Percentiles rank a stretch among this genome's conserved stretches.
Conservation (phyloP, 257 asterid species). For the Perilla frutescens region DNA sequence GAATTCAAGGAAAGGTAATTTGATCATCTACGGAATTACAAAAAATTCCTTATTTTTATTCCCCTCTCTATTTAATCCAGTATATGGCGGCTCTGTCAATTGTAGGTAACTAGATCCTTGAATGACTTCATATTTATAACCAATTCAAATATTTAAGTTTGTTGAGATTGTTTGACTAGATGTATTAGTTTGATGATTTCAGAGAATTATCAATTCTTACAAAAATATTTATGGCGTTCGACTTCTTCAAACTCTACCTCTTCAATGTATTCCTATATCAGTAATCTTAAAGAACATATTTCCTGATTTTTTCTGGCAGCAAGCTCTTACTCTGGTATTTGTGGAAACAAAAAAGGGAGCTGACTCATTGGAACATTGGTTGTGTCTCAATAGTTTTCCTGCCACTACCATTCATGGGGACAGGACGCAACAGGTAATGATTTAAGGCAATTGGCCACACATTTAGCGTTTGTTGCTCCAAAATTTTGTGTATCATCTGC, state of each 20-base stretch:
- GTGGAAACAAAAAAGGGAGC: slow-evolving; percentile 98
- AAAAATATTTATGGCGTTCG: neutral
- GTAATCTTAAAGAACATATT: neutral
- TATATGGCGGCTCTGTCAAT: too few species aligned
- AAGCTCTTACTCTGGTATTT: slow-evolving; percentile 82
- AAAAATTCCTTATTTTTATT: neutral
- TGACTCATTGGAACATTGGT: slow-evolving; percentile 85
- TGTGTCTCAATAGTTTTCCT: slow-evolving; percentile 71
- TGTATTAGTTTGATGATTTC: too few species aligned
- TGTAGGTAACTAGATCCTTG: neutral
- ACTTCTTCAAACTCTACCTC: neutral
- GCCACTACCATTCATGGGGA: slow-evolving; percentile 95
- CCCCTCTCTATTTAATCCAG: neutral
- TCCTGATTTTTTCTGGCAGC: slow-evolving; percentile 55
- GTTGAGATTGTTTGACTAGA: neutral
- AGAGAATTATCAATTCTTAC: too few species aligned
- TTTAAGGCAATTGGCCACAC: neutral
- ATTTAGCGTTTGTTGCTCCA: slow-evolving; percentile 1
- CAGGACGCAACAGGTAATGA: slow-evolving; percentile 81
- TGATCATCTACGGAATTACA: neutral
- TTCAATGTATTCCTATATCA: neutral
- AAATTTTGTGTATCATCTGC: neutral
- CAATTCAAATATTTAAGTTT: neutral
- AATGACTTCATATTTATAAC: too few species aligned
- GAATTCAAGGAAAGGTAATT: slow-evolving; percentile 67